phyloP scores from a whole-genome alignment of 495 filamentous ascomycete genomes.

The Neurospora sublineolata region DNA sequence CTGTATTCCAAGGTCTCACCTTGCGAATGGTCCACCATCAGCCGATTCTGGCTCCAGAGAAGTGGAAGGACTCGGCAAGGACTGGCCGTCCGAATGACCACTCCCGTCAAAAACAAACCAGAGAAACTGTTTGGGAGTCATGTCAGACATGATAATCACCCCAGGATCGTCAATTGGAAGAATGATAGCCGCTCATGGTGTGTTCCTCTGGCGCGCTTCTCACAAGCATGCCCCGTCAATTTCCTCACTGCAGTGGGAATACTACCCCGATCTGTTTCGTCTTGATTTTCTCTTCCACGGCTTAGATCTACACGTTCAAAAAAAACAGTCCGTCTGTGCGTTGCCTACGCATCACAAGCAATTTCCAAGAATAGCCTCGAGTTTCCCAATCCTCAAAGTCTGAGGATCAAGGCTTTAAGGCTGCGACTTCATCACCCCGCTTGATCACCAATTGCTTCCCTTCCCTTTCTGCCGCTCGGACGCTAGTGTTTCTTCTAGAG shows the following conservation, averaged over 20 bases:
- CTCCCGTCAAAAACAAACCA: neutral
- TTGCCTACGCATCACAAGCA: neutral
- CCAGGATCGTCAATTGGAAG: neutral
- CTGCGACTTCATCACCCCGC: neutral
- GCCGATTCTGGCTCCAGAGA: neutral
- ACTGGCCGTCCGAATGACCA: neutral
- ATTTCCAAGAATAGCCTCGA: neutral
- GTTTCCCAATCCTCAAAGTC: neutral
- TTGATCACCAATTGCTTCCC: neutral
- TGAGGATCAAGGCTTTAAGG: neutral
- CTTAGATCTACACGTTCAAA: neutral
- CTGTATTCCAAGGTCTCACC: neutral
- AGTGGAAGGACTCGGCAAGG: neutral
- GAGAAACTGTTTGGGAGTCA: neutral
- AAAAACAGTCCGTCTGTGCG: neutral
- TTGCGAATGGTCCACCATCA: neutral
- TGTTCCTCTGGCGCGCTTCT: neutral
- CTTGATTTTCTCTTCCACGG: neutral
- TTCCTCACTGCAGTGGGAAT: neutral
- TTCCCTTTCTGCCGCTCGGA: conserved; percentile 14
- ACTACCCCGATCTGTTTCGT: neutral
- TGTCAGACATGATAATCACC: neutral
- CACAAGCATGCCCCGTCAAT: neutral
- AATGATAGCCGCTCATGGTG: neutral
- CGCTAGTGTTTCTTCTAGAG: conserved; percentile 22